Evolutionary conservation across 2,329 filamentous ascomycete species (phyloP).

Genomic region (Salinomyces thailandicus): DNA sequence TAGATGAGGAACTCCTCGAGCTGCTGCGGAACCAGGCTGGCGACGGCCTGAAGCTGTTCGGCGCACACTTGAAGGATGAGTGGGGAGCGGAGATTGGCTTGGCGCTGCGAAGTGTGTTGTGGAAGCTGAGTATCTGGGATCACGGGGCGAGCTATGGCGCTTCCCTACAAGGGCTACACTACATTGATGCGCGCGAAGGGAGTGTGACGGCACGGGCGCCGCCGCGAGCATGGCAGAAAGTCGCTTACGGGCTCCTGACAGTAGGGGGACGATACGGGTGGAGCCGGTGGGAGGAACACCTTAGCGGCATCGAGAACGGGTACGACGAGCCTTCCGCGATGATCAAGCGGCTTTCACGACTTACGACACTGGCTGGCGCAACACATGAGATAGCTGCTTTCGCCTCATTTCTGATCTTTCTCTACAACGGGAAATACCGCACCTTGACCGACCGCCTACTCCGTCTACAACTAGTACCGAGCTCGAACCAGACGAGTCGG

Average conservation of each 20-base stretch:
- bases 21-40: conserved; percentile 76
- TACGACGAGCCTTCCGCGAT: conserved; percentile 48
- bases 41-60: conserved; percentile 79
- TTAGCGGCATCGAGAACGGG: conserved; percentile 65
- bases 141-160: conserved; percentile 93
- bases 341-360: conserved; percentile 49
- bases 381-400: conserved; percentile 74
- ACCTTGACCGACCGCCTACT: conserved; percentile 81
- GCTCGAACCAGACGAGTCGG: conserved; percentile 72
- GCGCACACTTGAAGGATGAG: conserved; percentile 68
- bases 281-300: conserved; percentile 83
- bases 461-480: conserved; percentile 72
- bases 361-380: conserved; percentile 61
- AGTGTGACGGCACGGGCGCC: conserved; percentile 4
- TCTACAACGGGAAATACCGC: conserved; percentile 81
- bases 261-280: conserved; percentile 83
- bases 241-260: conserved; percentile 70
- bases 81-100: conserved; percentile 80
- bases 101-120: conserved; percentile 64
- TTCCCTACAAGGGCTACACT: conserved; percentile 80
- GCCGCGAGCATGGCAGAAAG: conserved; percentile 70
- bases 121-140: conserved; percentile 95
- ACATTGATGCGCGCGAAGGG: conserved; percentile 62
- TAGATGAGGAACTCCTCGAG: conserved; percentile 86
- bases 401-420: conserved; percentile 77